Percentiles rank a stretch among this genome's conserved stretches.
These are phyloP conservation scores for Suhomyces wounanorum DNA, from an alignment of 1,139 yeast genomes.

Conservation along the genomic window DNA sequence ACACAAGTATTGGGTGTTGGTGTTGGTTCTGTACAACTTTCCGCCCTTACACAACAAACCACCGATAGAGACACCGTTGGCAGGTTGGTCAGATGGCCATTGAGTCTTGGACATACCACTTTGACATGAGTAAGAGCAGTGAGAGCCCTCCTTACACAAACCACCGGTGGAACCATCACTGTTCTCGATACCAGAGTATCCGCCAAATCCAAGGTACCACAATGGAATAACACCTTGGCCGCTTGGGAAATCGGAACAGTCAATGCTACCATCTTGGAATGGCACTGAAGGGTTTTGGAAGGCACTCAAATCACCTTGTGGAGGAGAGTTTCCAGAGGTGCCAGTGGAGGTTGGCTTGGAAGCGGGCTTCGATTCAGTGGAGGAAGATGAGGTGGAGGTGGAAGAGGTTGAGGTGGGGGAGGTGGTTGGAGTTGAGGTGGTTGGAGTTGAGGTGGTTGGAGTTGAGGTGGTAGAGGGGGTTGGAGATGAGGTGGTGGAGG, in stretches of 20 bases:
- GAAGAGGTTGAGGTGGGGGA: conserved; percentile 14
- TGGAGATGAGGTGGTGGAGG: conserved; percentile 8
- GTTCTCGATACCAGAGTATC: conserved; percentile 83
- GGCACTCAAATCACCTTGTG: conserved; percentile 55
- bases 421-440: conserved; percentile 7
- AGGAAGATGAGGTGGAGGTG: conserved; percentile 16
- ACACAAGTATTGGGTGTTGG: conserved; percentile 65
- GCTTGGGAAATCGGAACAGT: conserved; percentile 80
- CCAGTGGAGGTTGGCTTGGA: conserved; percentile 19
- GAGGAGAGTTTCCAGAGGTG: conserved; percentile 6
- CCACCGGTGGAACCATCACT: conserved; percentile 63
- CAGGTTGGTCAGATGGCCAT: conserved; percentile 87
- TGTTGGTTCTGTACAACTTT: conserved; percentile 75
- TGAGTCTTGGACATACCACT: conserved; percentile 97
- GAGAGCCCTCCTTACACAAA: conserved; percentile 79
- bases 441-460: conserved; percentile 11
- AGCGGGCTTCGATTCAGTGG: conserved; percentile 28
- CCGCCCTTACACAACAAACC: conserved; percentile 83
- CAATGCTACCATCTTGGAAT: conserved; percentile 79
- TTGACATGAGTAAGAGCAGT: conserved; percentile 96
- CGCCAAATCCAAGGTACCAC: conserved; percentile 81
- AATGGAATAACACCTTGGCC: conserved; percentile 89
- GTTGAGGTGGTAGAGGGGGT: conserved; percentile 11
- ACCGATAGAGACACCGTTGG: conserved; percentile 87
- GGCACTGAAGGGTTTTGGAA: conserved; percentile 54